phyloP scores from a whole-genome alignment of 2,329 filamentous ascomycete species.

The Neobulgaria alba region DNA sequence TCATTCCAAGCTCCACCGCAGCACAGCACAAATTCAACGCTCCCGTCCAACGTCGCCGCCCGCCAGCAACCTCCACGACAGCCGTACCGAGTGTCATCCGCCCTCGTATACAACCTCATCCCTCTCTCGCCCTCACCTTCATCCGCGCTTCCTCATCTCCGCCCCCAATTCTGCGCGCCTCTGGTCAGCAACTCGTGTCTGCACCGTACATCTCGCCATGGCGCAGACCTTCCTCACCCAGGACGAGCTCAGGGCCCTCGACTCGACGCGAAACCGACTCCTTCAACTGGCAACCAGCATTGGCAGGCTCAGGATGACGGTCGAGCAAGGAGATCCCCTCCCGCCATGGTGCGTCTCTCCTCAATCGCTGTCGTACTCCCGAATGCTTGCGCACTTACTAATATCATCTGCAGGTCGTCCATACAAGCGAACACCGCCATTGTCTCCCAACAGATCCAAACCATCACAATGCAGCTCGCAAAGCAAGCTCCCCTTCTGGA shows the following conservation, averaged over 20 bases:
- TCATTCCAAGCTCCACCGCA: no score
- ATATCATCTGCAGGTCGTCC: conserved; percentile 44
- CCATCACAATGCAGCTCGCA: conserved; percentile 55
- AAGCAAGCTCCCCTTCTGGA: conserved; percentile 60
- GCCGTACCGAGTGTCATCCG: no score
- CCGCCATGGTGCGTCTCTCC: conserved; percentile 50
- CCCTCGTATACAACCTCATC: no score
- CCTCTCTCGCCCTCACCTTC: no score
- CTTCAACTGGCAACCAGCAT: conserved; percentile 62
- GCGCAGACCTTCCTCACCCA: conserved; percentile 16
- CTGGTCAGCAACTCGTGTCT: no score
- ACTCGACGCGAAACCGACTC: conserved; percentile 61
- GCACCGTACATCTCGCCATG: no score
- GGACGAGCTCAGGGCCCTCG: conserved; percentile 59
- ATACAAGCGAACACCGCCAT: conserved; percentile 65
- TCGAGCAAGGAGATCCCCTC: conserved; percentile 55
- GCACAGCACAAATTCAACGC: no score
- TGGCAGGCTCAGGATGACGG: conserved; percentile 50
- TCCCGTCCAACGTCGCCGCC: no score
- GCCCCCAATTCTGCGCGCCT: no score
- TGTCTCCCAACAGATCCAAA: conserved; percentile 60
- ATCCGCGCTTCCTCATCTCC: no score
- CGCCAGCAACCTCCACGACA: no score
- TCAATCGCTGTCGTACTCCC: background rate
- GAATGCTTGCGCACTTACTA: conserved; percentile 7